Conservation (phyloP, 495 filamentous ascomycete genomes). For the Daldinia bambusicola region DNA sequence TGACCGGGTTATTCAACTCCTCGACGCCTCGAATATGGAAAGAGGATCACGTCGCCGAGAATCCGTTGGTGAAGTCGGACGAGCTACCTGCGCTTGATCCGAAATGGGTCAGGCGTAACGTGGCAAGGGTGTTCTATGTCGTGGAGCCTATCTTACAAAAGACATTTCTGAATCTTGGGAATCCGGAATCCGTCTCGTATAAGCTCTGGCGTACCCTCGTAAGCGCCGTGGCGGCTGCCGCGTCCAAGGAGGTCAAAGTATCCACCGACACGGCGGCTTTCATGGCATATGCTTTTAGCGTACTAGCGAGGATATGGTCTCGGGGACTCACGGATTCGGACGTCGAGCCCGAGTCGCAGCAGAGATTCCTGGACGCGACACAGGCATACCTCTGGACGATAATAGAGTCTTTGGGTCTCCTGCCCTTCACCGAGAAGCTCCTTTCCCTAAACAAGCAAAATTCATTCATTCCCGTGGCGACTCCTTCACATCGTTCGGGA, state of each 20-base stretch:
- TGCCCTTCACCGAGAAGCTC: slow-evolving; percentile 83
- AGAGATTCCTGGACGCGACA: slow-evolving; percentile 69
- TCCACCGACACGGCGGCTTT: slow-evolving; percentile 83
- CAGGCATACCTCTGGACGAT: slow-evolving; percentile 68
- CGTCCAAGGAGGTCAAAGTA: slow-evolving; percentile 89
- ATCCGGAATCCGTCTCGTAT: slow-evolving; percentile 59
- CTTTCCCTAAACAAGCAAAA: slow-evolving; percentile 58
- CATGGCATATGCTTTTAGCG: slow-evolving; percentile 73
- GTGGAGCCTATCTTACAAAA: slow-evolving; percentile 71
- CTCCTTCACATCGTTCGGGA: slow-evolving; percentile 62
- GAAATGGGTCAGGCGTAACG: slow-evolving; percentile 85
- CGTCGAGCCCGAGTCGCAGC: slow-evolving; percentile 31
- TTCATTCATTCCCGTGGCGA: slow-evolving; percentile 56
- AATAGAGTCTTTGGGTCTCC: slow-evolving; percentile 71
- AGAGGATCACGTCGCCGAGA: slow-evolving; percentile 72
- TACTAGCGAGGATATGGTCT: slow-evolving; percentile 75
- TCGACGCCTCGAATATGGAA: slow-evolving; percentile 74
- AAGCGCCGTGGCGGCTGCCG: slow-evolving; percentile 76
- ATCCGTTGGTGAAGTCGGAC: slow-evolving; percentile 64
- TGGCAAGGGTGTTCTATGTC: slow-evolving; percentile 67
- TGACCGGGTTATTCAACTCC: slow-evolving; percentile 75
- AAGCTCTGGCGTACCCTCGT: slow-evolving; percentile 76
- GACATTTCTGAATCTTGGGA: slow-evolving; percentile 62
- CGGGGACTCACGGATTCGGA: slow-evolving; percentile 44
- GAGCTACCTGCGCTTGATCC: slow-evolving; percentile 83